phyloP scores from a whole-genome alignment of 495 filamentous ascomycete genomes.

The Penicillium nucicola region DNA sequence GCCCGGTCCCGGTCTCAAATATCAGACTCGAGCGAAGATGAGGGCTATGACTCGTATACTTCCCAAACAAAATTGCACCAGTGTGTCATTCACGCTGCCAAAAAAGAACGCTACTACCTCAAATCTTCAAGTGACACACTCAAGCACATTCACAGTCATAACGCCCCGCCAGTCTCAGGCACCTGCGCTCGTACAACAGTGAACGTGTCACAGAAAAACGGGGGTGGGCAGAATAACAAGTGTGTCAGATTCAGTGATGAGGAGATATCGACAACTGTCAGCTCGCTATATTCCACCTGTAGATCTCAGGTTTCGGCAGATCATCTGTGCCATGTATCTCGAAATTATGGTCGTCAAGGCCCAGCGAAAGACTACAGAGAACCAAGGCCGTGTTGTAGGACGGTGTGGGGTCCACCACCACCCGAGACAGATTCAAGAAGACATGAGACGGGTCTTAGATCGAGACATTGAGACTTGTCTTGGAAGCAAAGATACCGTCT shows the following conservation, averaged over 20 bases:
- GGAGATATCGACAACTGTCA: background rate
- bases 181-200: background rate
- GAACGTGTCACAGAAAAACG: background rate
- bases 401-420: conserved; percentile 1
- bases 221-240: background rate
- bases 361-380: background rate
- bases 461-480: too few relatives aligned
- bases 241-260: background rate
- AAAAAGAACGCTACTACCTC: background rate
- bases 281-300: background rate
- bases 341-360: background rate
- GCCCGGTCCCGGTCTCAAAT: background rate
- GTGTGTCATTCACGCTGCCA: background rate
- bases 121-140: background rate
- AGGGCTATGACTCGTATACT: background rate
- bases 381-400: background rate
- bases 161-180: background rate
- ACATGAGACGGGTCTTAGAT: too few relatives aligned
- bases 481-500: too few relatives aligned
- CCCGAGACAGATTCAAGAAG: background rate
- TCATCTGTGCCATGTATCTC: background rate
- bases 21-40: background rate
- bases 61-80: background rate
- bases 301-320: background rate
- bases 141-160: background rate